These are phyloP conservation scores for Acmispon strigosus DNA, from an alignment of 306 rosid species.

Conservation along the genomic window DNA sequence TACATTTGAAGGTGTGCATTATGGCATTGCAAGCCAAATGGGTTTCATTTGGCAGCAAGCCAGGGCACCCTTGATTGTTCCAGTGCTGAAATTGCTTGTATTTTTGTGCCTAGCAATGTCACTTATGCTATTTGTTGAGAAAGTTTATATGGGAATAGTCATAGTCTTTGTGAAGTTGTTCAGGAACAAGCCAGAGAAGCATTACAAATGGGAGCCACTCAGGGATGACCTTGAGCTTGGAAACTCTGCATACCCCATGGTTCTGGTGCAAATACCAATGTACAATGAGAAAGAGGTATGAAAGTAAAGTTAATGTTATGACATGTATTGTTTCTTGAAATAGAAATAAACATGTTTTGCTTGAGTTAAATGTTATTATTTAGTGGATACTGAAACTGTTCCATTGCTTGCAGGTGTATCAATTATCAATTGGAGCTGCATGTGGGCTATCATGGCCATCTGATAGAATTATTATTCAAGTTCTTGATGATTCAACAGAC, in stretches of 20 bases:
- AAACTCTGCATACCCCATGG: slow-evolving; percentile 52
- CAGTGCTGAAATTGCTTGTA: slow-evolving; percentile 46
- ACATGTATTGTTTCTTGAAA: not conserved
- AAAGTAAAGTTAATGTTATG: not conserved
- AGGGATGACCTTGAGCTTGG: slow-evolving; percentile 73
- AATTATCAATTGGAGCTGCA: slow-evolving; percentile 63
- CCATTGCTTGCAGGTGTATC: slow-evolving; percentile 46
- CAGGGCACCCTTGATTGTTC: slow-evolving; percentile 60
- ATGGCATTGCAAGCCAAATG: slow-evolving; percentile 35
- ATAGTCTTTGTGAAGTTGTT: slow-evolving; percentile 50
- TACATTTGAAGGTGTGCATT: slow-evolving; percentile 21
- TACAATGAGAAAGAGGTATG: slow-evolving; percentile 59
- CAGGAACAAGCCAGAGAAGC: slow-evolving; percentile 48
- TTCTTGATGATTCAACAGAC: slow-evolving; percentile 76
- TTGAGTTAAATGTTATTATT: not conserved
- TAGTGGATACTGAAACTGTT: slow-evolving; percentile 16
- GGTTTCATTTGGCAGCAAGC: slow-evolving; percentile 47
- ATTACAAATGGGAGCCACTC: slow-evolving; percentile 71
- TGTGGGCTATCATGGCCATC: slow-evolving; percentile 69
- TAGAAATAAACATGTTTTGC: not conserved
- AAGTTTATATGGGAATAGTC: slow-evolving; percentile 76
- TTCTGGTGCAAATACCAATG: slow-evolving; percentile 67
- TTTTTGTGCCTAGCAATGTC: slow-evolving; percentile 64
- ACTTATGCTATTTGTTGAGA: slow-evolving; percentile 66
- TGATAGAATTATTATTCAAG: slow-evolving; percentile 64